Base-by-base conservation (phyloP, 1,284 basidiomycete species). In the Ceratobasidium sp. region DNA sequence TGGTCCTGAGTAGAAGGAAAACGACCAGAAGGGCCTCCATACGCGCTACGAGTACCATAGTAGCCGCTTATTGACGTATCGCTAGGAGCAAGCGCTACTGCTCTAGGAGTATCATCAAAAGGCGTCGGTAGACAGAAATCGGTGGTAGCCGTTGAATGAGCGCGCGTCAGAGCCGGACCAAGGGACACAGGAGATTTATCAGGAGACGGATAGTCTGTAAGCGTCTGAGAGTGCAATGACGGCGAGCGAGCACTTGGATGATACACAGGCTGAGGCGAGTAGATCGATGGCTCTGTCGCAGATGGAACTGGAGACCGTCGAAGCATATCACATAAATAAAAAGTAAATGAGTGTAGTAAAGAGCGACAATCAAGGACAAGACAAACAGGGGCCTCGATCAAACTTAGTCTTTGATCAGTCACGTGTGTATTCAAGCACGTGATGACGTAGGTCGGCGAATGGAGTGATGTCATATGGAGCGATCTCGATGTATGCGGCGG, bases 261-360 rank as follows among this genome's bases (percentile, higher is more conserved):
- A 24, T 71, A 71, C 14, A 71, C 67, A n/a, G 67, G 67, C 54
- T 71, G 67, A 15, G 67, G 67, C n/a, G 67, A 71, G 44, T 71
- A 71, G 3, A 71, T 59, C 7, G 67, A 71, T 15, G 67, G 67
- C 17, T 71, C 33, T 3, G 67, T 71, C 11, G 67, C 8, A 11
- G 63, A 47, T 29, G 45, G 45, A 14, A 19, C 31, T 15, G 67
- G 53, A 47, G 67, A 71, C 14, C 47, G 53, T 54, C 17, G 53
- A 15, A 24, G n/a, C n/a, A n/a, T n/a, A 17, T 50, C 56, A 19
- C 65, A 67, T 44, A 14, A 67, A 67, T 50, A 29, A 59, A 27
- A 14, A 22, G 45, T 29, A 47, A 66, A 41, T 54, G 64, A 53
- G 36, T 14, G 47, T n/a, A n/a, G 27, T 29, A 48, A 5, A 24